Percentiles rank a stretch among this genome's conserved stretches.
Evolutionary conservation across 2,329 filamentous ascomycete species (phyloP).

Genomic region (Fusarium palustre): DNA sequence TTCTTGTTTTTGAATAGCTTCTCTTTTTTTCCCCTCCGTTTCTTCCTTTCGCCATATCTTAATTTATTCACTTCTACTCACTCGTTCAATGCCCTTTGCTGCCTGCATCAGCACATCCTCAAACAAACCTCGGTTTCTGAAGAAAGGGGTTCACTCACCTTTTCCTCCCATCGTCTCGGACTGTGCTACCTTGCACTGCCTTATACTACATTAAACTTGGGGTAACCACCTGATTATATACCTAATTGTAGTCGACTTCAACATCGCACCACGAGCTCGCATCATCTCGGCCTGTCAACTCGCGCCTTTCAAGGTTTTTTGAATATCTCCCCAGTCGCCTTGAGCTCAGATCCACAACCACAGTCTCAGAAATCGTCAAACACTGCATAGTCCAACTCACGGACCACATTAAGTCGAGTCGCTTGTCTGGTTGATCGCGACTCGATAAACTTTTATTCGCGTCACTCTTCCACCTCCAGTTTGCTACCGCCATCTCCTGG

Average conservation of each 20-base stretch:
- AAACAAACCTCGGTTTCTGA: constrained; percentile 22
- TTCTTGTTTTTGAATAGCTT: background rate
- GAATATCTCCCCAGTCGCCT: constrained; percentile 7
- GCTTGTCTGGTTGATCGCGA: constrained; percentile 16
- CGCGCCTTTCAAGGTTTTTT: constrained; percentile 3
- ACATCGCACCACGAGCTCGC: constrained; percentile 26
- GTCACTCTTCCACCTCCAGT: constrained; percentile 8
- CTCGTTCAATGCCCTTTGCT: constrained; percentile 27
- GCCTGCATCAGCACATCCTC: constrained; percentile 1
- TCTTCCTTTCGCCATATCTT: background rate
- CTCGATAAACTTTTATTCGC: constrained; percentile 25
- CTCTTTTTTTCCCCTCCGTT: background rate
- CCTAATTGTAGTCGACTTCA: constrained; percentile 26
- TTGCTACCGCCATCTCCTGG: constrained; percentile 8
- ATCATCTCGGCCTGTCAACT: constrained; percentile 4
- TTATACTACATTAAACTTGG: constrained; percentile 2
- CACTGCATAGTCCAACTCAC: constrained; percentile 20
- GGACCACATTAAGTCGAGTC: constrained; percentile 22
- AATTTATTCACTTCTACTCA: constrained; percentile 25
- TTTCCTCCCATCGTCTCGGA: constrained; percentile 2
- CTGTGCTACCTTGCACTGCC: constrained; percentile 16
- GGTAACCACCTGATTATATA: constrained; percentile 3
- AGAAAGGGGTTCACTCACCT: constrained; percentile 14
- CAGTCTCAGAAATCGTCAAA: constrained; percentile 24
- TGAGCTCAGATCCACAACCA: constrained; percentile 29